A percentile compares a stretch with the other conserved stretches of the same genome.
Conservation (phyloP, 2,329 filamentous ascomycete species). For the Stagonosporopsis tanaceti region DNA sequence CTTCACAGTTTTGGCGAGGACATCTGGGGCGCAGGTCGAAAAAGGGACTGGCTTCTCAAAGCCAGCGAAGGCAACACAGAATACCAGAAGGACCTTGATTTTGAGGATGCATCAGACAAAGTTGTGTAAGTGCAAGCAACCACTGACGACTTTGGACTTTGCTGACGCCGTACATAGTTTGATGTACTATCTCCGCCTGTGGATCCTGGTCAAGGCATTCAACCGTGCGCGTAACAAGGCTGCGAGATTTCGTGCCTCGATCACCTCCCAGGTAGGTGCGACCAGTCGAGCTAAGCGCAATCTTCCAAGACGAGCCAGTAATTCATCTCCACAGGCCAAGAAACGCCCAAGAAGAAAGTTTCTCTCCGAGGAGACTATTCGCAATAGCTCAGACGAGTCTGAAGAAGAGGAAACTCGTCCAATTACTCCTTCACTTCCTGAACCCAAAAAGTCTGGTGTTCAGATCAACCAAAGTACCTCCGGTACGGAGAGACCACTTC, state of each 20-base stretch:
- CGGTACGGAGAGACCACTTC: not conserved
- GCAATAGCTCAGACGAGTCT: constrained; percentile 10
- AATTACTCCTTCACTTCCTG: not conserved
- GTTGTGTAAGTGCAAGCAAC: not conserved
- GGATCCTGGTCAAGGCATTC: constrained; percentile 17
- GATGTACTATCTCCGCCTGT: constrained; percentile 11
- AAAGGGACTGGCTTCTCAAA: constrained; percentile 8
- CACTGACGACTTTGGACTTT: not conserved
- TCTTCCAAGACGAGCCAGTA: not conserved
- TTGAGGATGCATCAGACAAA: not conserved
- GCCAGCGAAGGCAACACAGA: not conserved
- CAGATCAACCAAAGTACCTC: not conserved
- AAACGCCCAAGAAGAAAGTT: not conserved
- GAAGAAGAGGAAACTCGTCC: not conserved
- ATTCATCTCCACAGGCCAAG: not conserved
- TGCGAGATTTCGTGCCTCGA: not conserved
- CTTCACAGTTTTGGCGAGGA: constrained; percentile 2
- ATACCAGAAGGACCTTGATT: constrained; percentile 7
- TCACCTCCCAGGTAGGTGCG: too few species aligned
- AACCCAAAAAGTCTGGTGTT: not conserved
- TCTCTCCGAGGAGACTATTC: not conserved
- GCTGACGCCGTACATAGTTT: constrained; percentile 1
- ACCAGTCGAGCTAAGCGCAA: not conserved
- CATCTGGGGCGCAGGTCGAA: constrained; percentile 2
- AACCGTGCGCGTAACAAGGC: constrained; percentile 8